phyloP scores from a whole-genome alignment of 2,329 filamentous ascomycete genomes.

The Calycina marina region DNA sequence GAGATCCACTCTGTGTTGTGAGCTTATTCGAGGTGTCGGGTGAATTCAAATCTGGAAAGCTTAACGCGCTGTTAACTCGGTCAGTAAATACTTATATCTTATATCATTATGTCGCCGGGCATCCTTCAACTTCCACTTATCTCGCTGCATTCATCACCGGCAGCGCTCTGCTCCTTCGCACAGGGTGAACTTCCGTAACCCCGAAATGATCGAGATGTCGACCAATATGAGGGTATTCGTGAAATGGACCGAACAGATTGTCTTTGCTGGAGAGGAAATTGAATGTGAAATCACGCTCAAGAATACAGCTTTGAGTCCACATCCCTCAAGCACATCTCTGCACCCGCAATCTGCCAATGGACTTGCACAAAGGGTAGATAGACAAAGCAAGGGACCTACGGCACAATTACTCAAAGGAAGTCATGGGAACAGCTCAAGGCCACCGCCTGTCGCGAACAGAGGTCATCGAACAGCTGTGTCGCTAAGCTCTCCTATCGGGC shows the following conservation, averaged over 20 bases:
- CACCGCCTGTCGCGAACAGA: slow-evolving; percentile 25
- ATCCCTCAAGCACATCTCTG: slow-evolving; percentile 12
- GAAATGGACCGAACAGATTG: slow-evolving; percentile 82
- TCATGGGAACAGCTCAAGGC: slow-evolving; percentile 36
- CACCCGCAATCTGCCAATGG: slow-evolving; percentile 16
- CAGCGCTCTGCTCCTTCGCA: slow-evolving; percentile 18
- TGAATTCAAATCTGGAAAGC: too few relatives aligned
- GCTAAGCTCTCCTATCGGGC: slow-evolving; percentile 34
- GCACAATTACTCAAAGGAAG: neutral
- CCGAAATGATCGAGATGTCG: slow-evolving; percentile 21
- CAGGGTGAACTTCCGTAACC: slow-evolving; percentile 15
- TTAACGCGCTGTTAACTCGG: neutral
- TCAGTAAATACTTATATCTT: slow-evolving; percentile 3
- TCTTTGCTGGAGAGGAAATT: slow-evolving; percentile 92
- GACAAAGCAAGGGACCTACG: slow-evolving; percentile 15
- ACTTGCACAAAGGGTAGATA: slow-evolving; percentile 13
- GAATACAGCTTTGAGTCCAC: slow-evolving; percentile 41
- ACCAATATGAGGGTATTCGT: slow-evolving; percentile 90
- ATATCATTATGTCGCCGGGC: slow-evolving; percentile 15
- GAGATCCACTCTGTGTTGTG: too few relatives aligned
- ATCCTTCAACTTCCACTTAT: slow-evolving; percentile 5
- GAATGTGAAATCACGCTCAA: slow-evolving; percentile 95
- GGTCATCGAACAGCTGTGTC: slow-evolving; percentile 58
- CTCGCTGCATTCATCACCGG: slow-evolving; percentile 21
- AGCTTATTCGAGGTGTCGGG: too few relatives aligned